Base-by-base conservation (phyloP, 352 stramenopile species). In the Phytophthora pistaciae region DNA sequence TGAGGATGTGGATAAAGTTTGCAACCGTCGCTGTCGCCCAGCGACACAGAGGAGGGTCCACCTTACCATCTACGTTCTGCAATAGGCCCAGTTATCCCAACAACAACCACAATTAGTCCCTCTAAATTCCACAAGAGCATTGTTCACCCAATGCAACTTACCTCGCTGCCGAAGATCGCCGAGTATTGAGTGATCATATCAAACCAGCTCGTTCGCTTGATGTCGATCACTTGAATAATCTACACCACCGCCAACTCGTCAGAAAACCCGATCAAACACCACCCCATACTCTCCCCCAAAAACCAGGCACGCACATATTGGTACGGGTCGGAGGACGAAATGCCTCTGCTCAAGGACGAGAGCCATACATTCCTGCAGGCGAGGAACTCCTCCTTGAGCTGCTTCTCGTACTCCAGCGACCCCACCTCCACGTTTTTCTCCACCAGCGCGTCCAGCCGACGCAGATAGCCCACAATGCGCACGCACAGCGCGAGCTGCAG, bases 161-260 rank as follows among this genome's bases (percentile, higher is more conserved):
- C 85, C 71, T 94, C 83, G 57, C 80, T 93, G 18, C 90, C 90
- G 55, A 97, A 97, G 63, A 97, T 97, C 9, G 91, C 91, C 50
- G 88, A 96, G 73, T 96, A 97, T 64, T 97, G 91, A 8, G 90
- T 97, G 57, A 97, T 93, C 78, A 96, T 88, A 52, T 97, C 90
- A 61, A 97, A 97, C 91, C 90, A 96, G 71, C 88, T 96, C 52
- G 91, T 92, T 31, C 91, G 80, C 71, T 96, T 96, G 38, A 92
- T 81, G 59, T 97, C 91, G 58, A 96, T 94, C 23, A 96, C 61
- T 90, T 96, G 87, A 31, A 95, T 84, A 23, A 90, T 87, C 88
- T 96, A 49, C 31, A 44, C 0, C 36, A 44, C 36, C 36, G 14
- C 10, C 36, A 44, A 29, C 23, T 29, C 21, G 29, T 62, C 20